Base-by-base conservation (phyloP, 371 early-diverging fungal species). In the Mucor racemosus region DNA sequence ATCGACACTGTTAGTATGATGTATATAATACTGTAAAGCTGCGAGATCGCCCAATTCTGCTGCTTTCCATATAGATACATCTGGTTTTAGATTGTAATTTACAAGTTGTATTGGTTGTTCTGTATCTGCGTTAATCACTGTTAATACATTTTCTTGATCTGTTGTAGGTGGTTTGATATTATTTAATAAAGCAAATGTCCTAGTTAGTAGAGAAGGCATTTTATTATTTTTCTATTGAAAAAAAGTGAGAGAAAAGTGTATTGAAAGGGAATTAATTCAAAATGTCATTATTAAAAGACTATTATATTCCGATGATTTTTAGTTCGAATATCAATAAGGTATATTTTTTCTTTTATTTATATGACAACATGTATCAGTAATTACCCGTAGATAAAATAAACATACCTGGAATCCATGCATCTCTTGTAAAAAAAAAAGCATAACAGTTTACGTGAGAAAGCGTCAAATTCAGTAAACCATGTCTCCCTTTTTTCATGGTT, bases 31-130 rank as follows among this genome's bases (percentile, higher is more conserved):
- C 8, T 54, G 34, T 4, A 81, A 64, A 3, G 65, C 70, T 10
- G 55, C 44, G 15, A 75, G 17, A 33, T 81, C 70, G 1, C 79
- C 81, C 21, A 48, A 34, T 46, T 75, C 65, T 4, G 78, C 81
- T 41, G 81, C 70, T 62, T 69, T 57, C 70, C 70, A 69, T 21
- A 69, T 69, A 3, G 65, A 57, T 15, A 69, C 46, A 36, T 44
- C 8, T 7, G 65, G 62, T 34, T 42, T 48, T 58, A 21, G 56
- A n/a, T 46, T 50, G 13, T 50, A 19, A 9, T 50, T 50, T 19
- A 26, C 19, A 8, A 50, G 50, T 19, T 50, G 50, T 19, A 50
- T 50, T 5, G 50, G 50, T 13, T 34, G 55, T 33, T 55, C 57
- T 15, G 55, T 55, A 5, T 36, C 58, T 39, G 19, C 26, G 8